Percentiles rank a stretch among this genome's conserved stretches.
These are phyloP conservation scores for Phtheirospermum japonicum DNA, from an alignment of 257 asterid genomes.

Conservation along the genomic window DNA sequence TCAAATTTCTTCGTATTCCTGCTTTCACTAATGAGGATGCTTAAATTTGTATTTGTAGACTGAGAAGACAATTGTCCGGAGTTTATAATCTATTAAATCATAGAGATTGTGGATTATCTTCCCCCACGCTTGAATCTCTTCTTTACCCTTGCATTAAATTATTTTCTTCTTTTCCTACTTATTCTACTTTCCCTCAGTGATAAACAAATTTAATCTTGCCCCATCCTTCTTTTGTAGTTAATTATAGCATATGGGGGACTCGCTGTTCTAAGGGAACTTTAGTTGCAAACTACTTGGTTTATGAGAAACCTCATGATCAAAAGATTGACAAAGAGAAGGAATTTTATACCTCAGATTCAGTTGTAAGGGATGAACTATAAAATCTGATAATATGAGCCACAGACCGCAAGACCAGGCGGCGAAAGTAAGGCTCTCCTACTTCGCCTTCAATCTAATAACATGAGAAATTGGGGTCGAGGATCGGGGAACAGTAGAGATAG, in stretches of 20 bases:
- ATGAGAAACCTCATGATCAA: conserved; percentile 5
- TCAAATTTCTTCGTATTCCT: too few relatives aligned
- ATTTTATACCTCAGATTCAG: conserved; percentile 85
- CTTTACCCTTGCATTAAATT: conserved; percentile 19
- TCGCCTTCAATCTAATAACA: conserved; percentile 83
- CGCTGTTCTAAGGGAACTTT: conserved; percentile 12
- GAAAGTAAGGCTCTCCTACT: conserved; percentile 94
- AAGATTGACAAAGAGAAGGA: conserved; percentile 10
- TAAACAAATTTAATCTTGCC: conserved; percentile 2
- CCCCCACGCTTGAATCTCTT: neutral
- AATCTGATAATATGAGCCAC: conserved; percentile 96
- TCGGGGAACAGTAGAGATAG: conserved; percentile 6
- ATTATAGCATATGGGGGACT: conserved; percentile 12
- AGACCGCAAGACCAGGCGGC: conserved; percentile 89
- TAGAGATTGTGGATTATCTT: too few relatives aligned
- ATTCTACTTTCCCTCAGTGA: conserved; percentile 15
- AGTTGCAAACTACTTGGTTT: conserved; percentile 3
- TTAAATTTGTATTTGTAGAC: neutral
- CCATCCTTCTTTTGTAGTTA: conserved; percentile 16
- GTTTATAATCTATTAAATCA: too few relatives aligned
- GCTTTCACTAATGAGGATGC: neutral
- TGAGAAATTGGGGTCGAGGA: conserved; percentile 14
- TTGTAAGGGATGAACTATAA: conserved; percentile 83
- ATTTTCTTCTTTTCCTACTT: conserved; percentile 2
- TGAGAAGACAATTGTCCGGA: neutral